A percentile compares a stretch with the other conserved stretches of the same genome.
Conservation (phyloP, 257 asterid genomes). For the Knoxia roxburghii region DNA sequence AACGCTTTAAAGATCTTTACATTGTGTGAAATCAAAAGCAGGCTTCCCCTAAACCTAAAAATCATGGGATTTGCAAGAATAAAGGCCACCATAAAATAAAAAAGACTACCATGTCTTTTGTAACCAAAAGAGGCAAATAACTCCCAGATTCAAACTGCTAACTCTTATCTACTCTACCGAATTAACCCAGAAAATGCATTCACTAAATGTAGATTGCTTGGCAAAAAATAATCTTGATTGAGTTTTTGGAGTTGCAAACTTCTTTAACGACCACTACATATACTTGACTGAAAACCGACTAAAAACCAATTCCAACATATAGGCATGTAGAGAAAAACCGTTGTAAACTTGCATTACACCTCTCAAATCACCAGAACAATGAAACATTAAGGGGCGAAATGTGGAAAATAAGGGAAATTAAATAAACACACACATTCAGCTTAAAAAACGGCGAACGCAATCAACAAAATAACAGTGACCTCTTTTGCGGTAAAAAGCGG, state of each 20-base stretch:
- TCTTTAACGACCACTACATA: neutral
- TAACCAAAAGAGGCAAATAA: neutral
- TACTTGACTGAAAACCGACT: neutral
- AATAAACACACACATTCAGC: neutral
- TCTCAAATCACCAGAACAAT: neutral
- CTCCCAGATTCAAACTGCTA: neutral
- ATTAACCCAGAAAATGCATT: neutral
- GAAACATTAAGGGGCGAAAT: no score
- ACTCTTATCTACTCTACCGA: no score
- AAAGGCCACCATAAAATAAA: neutral
- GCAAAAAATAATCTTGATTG: neutral
- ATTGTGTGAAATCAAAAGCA: neutral
- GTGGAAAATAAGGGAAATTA: neutral
- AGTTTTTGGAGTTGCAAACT: neutral
- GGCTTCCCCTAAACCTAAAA: no score
- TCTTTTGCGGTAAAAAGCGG: constrained; percentile 67
- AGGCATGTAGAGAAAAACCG: neutral
- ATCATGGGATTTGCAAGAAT: no score
- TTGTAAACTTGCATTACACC: neutral
- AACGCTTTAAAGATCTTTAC: neutral
- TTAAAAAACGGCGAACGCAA: neutral
- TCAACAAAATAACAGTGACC: constrained; percentile 25
- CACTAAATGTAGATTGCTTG: no score
- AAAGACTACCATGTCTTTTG: neutral
- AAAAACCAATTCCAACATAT: neutral